Evolutionary conservation across 495 filamentous ascomycete species (phyloP).

Genomic region (Aspergillus bertholletiae): DNA sequence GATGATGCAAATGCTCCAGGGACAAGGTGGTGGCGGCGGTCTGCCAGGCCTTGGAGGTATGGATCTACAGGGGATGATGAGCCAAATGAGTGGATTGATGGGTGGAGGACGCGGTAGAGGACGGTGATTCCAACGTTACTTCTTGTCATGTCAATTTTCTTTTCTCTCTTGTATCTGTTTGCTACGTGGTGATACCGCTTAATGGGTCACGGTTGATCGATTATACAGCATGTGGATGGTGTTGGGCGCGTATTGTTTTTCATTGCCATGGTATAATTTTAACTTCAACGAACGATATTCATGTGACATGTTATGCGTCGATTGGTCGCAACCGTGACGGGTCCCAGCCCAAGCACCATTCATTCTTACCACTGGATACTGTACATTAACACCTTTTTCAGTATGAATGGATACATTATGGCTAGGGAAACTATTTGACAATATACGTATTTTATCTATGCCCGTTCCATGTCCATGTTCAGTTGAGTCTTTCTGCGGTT

Average conservation of each 20-base stretch:
- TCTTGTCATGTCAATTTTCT: not conserved
- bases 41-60: conserved; percentile 61
- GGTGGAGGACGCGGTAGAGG: conserved; percentile 47
- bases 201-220: conserved; percentile 3
- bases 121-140: conserved; percentile 22
- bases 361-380: not conserved
- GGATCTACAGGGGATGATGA: conserved; percentile 83
- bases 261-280: not conserved
- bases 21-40: conserved; percentile 38
- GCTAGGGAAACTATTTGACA: not conserved
- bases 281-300: not conserved
- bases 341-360: not conserved
- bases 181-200: conserved; percentile 3
- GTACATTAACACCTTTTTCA: not conserved
- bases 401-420: not conserved
- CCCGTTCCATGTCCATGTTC: not conserved
- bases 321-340: not conserved
- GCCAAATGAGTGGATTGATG: conserved; percentile 71
- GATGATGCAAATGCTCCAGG: conserved; percentile 74
- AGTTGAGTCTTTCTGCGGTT: conserved; percentile 15
- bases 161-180: not conserved
- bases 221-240: conserved; percentile 14
- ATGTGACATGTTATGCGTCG: not conserved
- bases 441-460: not conserved
- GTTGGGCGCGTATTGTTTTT: conserved; percentile 9